These are phyloP conservation scores for Cladosporium sp. DNA, from an alignment of 2,329 filamentous ascomycete species.

Conservation along the genomic window DNA sequence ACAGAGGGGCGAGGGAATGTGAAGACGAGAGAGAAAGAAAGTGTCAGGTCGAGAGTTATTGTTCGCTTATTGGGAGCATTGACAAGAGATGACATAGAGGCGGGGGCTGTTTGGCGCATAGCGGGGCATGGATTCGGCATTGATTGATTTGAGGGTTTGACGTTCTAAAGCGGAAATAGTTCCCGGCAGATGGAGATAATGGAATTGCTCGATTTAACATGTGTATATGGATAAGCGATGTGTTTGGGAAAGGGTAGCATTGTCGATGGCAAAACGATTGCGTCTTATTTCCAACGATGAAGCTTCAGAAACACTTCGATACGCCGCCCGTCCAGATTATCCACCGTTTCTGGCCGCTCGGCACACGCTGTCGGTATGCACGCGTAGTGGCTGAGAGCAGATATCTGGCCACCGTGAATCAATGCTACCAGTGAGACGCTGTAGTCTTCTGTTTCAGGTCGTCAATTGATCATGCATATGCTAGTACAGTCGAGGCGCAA, in stretches of 20 bases:
- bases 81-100: slow-evolving; percentile 11
- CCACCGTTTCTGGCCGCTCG: not conserved
- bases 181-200: not conserved
- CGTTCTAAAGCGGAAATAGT: slow-evolving; percentile 2
- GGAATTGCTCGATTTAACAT: not conserved
- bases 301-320: not conserved
- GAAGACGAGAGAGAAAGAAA: slow-evolving; percentile 14
- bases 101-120: slow-evolving; percentile 2
- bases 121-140: slow-evolving; percentile 6
- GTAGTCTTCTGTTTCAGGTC: not conserved
- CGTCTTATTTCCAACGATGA: not conserved
- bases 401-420: not conserved
- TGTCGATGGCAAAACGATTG: not conserved
- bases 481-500: slow-evolving; percentile 17
- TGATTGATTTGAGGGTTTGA: not conserved
- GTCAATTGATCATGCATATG: slow-evolving; percentile 20
- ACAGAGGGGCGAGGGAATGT: not conserved
- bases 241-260: not conserved
- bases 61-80: slow-evolving; percentile 14
- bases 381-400: not conserved
- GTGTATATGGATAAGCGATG: not conserved
- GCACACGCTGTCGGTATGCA: not conserved
- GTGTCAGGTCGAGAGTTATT: not conserved
- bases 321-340: not conserved
- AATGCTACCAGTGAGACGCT: not conserved